Conservation (phyloP, 1,284 basidiomycete species). For the Cryptococcus wingfieldii region DNA sequence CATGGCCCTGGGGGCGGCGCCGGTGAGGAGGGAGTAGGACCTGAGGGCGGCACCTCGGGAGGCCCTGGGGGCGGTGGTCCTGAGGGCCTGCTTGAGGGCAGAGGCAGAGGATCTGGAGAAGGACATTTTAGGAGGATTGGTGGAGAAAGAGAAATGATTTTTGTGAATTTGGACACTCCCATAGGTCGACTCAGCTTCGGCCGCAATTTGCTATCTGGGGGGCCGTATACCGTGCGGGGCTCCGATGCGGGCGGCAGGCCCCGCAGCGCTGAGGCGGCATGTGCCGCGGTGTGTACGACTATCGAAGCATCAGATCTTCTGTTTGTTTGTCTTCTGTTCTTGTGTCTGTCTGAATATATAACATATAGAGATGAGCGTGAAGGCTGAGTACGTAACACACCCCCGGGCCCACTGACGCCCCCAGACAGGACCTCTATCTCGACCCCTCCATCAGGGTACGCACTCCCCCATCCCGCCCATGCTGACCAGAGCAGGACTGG, state of each 20-base stretch:
- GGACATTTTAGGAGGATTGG: conserved; percentile 31
- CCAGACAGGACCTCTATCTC: conserved; percentile 61
- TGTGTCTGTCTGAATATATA: too few relatives aligned
- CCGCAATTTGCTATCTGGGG: conserved; percentile 13
- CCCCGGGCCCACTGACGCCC: not conserved
- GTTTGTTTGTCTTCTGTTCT: too few relatives aligned
- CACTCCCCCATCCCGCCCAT: not conserved
- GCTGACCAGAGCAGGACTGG: conserved; percentile 50
- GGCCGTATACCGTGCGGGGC: too few relatives aligned
- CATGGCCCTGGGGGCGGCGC: conserved; percentile 50
- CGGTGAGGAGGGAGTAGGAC: conserved; percentile 70
- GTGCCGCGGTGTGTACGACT: too few relatives aligned
- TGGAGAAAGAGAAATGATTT: not conserved
- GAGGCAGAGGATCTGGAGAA: conserved; percentile 52
- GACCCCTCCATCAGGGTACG: conserved; percentile 86
- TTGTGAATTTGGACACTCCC: not conserved
- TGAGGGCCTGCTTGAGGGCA: conserved; percentile 49
- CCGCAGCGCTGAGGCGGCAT: too few relatives aligned
- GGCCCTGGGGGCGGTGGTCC: conserved; percentile 51
- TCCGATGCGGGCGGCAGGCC: too few relatives aligned
- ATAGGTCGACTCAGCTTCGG: conserved; percentile 13
- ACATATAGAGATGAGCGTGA: conserved; percentile 24
- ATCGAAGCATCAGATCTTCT: too few relatives aligned
- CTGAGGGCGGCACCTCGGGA: conserved; percentile 46
- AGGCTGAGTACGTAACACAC: conserved; percentile 26